phyloP scores from a whole-genome alignment of 345 rosid genomes.

The Eucalyptus globulus region DNA sequence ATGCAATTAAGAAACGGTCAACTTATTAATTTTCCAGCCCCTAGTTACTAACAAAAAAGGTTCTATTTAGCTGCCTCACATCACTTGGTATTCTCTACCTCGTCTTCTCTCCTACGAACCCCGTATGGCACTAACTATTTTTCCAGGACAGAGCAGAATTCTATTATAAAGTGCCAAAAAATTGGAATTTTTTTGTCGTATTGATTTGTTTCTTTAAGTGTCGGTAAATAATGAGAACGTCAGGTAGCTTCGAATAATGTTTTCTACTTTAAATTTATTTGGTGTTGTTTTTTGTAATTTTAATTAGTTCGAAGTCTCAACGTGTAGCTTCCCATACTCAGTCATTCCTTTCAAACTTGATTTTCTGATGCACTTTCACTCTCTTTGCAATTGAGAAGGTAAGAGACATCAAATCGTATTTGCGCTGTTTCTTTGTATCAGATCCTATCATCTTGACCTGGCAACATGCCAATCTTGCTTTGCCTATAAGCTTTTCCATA shows the following conservation, averaged over 20 bases:
- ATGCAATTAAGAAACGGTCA: not conserved
- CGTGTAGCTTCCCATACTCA: not conserved
- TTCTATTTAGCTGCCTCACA: not conserved
- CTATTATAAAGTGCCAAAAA: not conserved
- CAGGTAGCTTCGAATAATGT: not conserved
- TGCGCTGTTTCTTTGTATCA: not conserved
- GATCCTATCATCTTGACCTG: not conserved
- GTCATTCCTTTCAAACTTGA: not conserved
- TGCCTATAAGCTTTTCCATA: not conserved
- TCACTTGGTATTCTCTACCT: not conserved
- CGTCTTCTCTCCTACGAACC: not conserved
- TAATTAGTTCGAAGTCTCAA: not conserved
- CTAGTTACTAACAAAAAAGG: not conserved
- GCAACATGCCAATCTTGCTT: not conserved
- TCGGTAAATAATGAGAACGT: not conserved
- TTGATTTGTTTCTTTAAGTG: not conserved
- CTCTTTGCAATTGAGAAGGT: not conserved
- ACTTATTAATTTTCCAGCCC: not conserved
- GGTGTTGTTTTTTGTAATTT: not conserved
- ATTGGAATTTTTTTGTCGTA: not conserved
- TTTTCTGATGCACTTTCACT: not conserved
- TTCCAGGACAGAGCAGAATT: not conserved
- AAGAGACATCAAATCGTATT: not conserved
- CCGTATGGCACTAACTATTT: not conserved
- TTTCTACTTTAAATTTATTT: not conserved